Conservation (phyloP, 2,329 filamentous ascomycete species). For the Penicillium sp. region DNA sequence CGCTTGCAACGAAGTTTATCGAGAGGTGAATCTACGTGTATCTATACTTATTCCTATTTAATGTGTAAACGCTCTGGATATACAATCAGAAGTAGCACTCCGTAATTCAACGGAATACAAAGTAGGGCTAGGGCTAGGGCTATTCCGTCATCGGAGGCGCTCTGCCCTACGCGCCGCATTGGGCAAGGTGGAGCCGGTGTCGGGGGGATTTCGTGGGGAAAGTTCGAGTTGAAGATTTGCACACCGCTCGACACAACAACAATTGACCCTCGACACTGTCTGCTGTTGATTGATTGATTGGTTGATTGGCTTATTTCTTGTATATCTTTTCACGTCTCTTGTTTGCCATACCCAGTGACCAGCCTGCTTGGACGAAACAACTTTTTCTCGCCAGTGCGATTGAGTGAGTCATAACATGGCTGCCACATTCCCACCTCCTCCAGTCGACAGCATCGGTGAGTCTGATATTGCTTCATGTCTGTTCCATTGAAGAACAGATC, state of each 20-base stretch:
- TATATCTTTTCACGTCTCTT: too few species aligned
- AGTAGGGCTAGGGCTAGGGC: not conserved
- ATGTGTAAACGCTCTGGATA: too few species aligned
- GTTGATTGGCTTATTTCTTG: too few species aligned
- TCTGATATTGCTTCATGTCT: not conserved
- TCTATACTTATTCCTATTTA: too few species aligned
- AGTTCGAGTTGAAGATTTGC: not conserved
- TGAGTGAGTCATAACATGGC: slow-evolving; percentile 3
- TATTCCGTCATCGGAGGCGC: not conserved
- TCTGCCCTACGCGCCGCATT: too few species aligned
- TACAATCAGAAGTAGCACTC: too few species aligned
- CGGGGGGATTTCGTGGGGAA: too few species aligned
- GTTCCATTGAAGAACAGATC: not conserved
- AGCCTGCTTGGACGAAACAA: too few species aligned
- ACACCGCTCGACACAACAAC: not conserved
- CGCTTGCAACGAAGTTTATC: too few species aligned
- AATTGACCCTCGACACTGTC: not conserved
- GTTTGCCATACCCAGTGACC: too few species aligned
- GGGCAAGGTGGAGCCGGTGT: not conserved
- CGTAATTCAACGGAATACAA: too few species aligned
- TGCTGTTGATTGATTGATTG: not conserved
- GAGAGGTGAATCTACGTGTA: too few species aligned
- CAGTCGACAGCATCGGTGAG: slow-evolving; percentile 24
- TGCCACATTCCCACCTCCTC: slow-evolving; percentile 28
- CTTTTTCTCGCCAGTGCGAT: not conserved